Evolutionary conservation across 1,284 basidiomycete species (phyloP).

Genomic region (Puccinia hordei): DNA sequence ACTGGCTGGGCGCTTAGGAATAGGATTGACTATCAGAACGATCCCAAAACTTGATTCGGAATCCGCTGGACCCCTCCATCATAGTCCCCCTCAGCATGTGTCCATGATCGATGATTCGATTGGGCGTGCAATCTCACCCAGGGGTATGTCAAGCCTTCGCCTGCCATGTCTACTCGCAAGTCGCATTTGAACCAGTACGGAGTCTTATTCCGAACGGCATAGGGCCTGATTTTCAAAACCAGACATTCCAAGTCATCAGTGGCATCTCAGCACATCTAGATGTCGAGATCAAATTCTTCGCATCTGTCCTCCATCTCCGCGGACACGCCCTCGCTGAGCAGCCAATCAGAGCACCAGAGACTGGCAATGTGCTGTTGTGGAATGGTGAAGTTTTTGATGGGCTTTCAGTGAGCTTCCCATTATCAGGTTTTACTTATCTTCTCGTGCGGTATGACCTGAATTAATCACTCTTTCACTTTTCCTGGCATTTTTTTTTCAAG

Average conservation of each 20-base stretch:
- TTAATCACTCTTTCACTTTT: background rate
- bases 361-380: conserved; percentile 53
- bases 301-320: conserved; percentile 51
- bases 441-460: background rate
- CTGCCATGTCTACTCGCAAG: background rate
- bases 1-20: background rate
- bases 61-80: background rate
- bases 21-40: conserved; percentile 15
- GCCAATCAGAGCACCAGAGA: conserved; percentile 19
- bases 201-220: background rate
- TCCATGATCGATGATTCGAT: background rate
- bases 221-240: conserved; percentile 37
- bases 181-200: background rate
- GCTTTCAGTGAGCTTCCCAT: conserved; percentile 52
- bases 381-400: conserved; percentile 58
- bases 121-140: conserved; percentile 11
- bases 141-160: conserved; percentile 1
- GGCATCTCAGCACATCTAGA: background rate
- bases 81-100: background rate
- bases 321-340: conserved; percentile 31
- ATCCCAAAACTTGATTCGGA: background rate
- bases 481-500: conserved; percentile 20
- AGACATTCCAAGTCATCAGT: background rate
- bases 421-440: background rate
- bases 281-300: conserved; percentile 28